Evolutionary conservation across 306 rosid species (phyloP).

Genomic region (Malus fusca): DNA sequence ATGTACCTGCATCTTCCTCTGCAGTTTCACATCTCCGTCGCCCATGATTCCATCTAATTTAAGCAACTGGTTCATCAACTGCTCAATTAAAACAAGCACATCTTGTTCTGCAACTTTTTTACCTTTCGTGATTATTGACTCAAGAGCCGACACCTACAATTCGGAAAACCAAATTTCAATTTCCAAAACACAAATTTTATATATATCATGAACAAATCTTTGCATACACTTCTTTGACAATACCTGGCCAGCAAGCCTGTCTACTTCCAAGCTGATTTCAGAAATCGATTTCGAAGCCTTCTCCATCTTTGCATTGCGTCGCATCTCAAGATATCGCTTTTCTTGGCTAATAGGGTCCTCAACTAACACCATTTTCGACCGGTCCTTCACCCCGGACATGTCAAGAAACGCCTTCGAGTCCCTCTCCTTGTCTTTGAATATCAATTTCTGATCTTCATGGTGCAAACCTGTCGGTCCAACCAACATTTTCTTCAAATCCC

Average conservation of each 20-base stretch:
- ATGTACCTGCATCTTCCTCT: constrained; percentile 93
- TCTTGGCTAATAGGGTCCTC: constrained; percentile 95
- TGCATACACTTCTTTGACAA: neutral
- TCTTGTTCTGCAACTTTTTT: constrained; percentile 72
- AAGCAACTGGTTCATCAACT: constrained; percentile 83
- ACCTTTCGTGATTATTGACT: constrained; percentile 65
- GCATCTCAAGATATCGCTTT: constrained; percentile 65
- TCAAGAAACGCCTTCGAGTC: constrained; percentile 89
- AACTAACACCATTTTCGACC: constrained; percentile 61
- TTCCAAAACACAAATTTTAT: constrained; percentile 6
- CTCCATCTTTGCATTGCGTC: constrained; percentile 81
- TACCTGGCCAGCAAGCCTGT: constrained; percentile 83
- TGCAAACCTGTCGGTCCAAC: constrained; percentile 80
- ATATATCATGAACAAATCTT: neutral
- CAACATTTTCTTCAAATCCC: constrained; percentile 89
- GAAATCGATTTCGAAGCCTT: constrained; percentile 77
- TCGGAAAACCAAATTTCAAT: constrained; percentile 21
- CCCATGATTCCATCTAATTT: constrained; percentile 71
- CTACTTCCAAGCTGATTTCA: constrained; percentile 82
- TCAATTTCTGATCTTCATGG: constrained; percentile 84
- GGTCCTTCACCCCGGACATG: constrained; percentile 68
- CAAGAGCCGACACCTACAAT: constrained; percentile 77
- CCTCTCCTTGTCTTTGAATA: constrained; percentile 81
- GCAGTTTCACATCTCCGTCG: constrained; percentile 92
- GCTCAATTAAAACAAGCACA: constrained; percentile 64